Evolutionary conservation across 805 yeast genomes (phyloP).

Genomic region (Candida maesae): DNA sequence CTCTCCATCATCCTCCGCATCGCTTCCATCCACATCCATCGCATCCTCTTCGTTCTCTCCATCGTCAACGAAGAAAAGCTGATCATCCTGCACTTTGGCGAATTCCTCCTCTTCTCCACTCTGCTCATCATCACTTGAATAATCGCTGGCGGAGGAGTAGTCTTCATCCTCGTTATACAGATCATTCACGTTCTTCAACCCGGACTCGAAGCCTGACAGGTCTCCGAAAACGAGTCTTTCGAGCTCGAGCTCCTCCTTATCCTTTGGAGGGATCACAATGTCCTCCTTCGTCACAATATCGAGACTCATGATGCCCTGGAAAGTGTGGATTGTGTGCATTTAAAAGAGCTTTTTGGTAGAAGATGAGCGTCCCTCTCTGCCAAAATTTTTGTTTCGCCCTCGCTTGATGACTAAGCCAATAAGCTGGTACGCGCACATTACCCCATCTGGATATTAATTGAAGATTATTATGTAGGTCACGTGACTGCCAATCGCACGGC

Average conservation of each 20-base stretch:
- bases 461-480: too few relatives aligned
- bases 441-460: too few relatives aligned
- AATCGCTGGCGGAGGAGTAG: constrained; percentile 40
- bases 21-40: constrained; percentile 11
- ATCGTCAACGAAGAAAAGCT: constrained; percentile 53
- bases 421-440: too few relatives aligned
- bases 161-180: constrained; percentile 37
- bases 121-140: constrained; percentile 10
- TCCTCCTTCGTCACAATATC: constrained; percentile 12
- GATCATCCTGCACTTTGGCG: constrained; percentile 42
- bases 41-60: constrained; percentile 26
- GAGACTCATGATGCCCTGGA: too few relatives aligned
- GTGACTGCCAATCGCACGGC: too few relatives aligned
- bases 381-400: constrained; percentile 7
- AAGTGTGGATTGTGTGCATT: too few relatives aligned
- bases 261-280: constrained; percentile 58
- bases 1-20: constrained; percentile 23
- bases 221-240: constrained; percentile 93
- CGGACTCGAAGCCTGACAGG: constrained; percentile 62
- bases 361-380: background rate
- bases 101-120: constrained; percentile 27
- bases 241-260: constrained; percentile 73
- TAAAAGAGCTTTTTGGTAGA: too few relatives aligned
- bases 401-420: too few relatives aligned
- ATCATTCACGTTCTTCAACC: constrained; percentile 58